These are phyloP conservation scores for Casuarina cunninghamiana DNA, from an alignment of 306 rosid genomes.

Conservation along the genomic window DNA sequence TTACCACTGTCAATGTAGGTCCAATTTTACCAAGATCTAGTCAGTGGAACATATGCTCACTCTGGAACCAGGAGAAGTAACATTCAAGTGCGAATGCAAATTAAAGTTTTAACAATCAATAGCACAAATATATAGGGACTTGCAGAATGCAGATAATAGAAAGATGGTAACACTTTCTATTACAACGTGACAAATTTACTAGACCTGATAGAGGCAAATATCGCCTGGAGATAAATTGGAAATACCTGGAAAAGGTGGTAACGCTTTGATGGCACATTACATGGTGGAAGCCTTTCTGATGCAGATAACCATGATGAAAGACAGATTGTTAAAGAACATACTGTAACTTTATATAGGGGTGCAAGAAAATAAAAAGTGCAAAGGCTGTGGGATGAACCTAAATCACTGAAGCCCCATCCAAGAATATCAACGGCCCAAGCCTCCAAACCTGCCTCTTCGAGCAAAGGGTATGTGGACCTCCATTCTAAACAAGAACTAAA, in stretches of 20 bases:
- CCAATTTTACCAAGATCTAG: background rate
- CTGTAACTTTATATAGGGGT: conserved; percentile 1
- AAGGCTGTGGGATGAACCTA: conserved; percentile 51
- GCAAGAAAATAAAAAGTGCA: background rate
- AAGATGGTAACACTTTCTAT: too few species aligned
- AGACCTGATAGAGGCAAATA: too few species aligned
- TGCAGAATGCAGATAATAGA: background rate
- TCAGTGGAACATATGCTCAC: background rate
- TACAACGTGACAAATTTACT: background rate
- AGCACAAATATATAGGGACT: background rate
- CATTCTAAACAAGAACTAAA: conserved; percentile 97
- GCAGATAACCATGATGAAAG: conserved; percentile 17
- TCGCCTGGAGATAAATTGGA: too few species aligned
- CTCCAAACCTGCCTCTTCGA: conserved; percentile 81
- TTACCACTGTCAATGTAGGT: background rate
- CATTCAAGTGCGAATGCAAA: background rate
- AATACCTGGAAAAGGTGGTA: conserved; percentile 80
- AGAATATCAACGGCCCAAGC: conserved; percentile 95
- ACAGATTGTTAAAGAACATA: background rate
- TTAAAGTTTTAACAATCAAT: background rate
- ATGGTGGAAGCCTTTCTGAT: conserved; percentile 75
- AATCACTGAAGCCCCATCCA: conserved; percentile 98
- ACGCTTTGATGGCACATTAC: conserved; percentile 74
- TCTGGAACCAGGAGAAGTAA: background rate
- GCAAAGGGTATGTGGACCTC: conserved; percentile 83